A percentile compares a stretch with the other conserved stretches of the same genome.
phyloP scores from a whole-genome alignment of 768 basidiomycete genomes.

The Lentinula guzmanii region DNA sequence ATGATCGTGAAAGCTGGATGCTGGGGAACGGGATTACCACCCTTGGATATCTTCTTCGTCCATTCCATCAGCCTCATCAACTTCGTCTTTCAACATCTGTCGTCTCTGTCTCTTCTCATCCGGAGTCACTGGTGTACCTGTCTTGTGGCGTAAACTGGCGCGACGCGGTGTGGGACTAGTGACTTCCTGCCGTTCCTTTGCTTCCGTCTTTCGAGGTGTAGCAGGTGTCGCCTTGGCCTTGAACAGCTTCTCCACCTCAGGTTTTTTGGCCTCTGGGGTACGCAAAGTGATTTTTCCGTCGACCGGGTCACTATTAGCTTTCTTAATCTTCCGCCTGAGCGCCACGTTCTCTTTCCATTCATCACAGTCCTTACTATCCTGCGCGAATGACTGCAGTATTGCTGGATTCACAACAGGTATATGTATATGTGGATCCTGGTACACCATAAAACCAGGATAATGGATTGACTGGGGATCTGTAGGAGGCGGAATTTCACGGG shows the following conservation, averaged over 20 bases:
- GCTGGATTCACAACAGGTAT: conserved; percentile 12
- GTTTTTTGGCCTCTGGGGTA: conserved; percentile 17
- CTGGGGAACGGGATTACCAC: too few species aligned
- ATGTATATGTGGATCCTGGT: conserved; percentile 45
- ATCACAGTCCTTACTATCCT: conserved; percentile 26
- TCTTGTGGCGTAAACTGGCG: conserved; percentile 6
- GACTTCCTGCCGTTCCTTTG: conserved; percentile 11
- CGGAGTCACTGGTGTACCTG: conserved; percentile 17
- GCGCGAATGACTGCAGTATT: background rate
- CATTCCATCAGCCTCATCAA: conserved; percentile 16
- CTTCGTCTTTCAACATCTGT: conserved; percentile 28
- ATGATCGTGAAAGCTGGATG: too few species aligned
- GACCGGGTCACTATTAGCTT: conserved; percentile 21
- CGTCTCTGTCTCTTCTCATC: conserved; percentile 21
- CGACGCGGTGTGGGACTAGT: conserved; percentile 23
- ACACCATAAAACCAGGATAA: conserved; percentile 62
- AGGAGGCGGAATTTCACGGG: conserved; percentile 34
- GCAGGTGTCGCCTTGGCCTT: conserved; percentile 19
- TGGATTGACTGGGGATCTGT: conserved; percentile 52
- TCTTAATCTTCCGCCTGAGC: conserved; percentile 41
- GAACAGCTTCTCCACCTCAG: conserved; percentile 13
- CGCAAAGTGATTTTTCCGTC: conserved; percentile 14
- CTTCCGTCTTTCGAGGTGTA: conserved; percentile 17
- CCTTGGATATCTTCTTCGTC: conserved; percentile 12
- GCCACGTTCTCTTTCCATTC: conserved; percentile 52